Evolutionary conservation across 768 basidiomycete species (phyloP), one percentile per base, ranked within the genome.

Genomic region (Trametes coccinea): DNA sequence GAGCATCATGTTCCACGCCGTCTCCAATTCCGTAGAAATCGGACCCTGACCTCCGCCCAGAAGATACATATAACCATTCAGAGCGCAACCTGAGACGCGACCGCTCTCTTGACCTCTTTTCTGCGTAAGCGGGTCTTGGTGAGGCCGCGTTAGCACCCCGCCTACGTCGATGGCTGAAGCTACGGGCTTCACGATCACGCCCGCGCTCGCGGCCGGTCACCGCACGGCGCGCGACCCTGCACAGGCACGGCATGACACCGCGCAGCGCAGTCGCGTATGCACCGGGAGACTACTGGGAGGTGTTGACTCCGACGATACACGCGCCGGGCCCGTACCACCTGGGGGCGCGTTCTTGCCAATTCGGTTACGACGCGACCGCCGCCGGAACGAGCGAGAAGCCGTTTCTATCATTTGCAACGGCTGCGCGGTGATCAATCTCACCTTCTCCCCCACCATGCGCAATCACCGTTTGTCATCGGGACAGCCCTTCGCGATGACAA

Each of bases 151-250:
- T 41, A 22, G 22, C 34, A 37, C 34, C 34, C 34, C 34, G 34
- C 34, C 34, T 37, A 27, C 41, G 51, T 30, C 13, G 48, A 29
- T 31, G 29, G 30, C 16, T 34, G 14, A 31, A 44, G 30, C 41
- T 43, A 27, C 53, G 30, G 37, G 14, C 51, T 40, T 27, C 37
- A 53, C 45, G 27, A 2, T 37, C 45, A 41, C 56, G 49, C 31
- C 17, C 41, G 57, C 57, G 8, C 48, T 6, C 17, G 48, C 11
- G 30, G 14, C 48, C 48, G 40, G 57, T 37, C 57, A 16, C 50
- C 40, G 57, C 57, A 51, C 57, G 49, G 43, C 41, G 5, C 30
- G 30, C 49, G 49, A 59, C 57, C 57, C 57, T 59, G 57, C 29
- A 49, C 49, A 51, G 57, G 49, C 57, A 59, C 56, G 30, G 22